Conservation (phyloP, 805 yeast species). For the Wickerhamomyces sydowiorum region DNA sequence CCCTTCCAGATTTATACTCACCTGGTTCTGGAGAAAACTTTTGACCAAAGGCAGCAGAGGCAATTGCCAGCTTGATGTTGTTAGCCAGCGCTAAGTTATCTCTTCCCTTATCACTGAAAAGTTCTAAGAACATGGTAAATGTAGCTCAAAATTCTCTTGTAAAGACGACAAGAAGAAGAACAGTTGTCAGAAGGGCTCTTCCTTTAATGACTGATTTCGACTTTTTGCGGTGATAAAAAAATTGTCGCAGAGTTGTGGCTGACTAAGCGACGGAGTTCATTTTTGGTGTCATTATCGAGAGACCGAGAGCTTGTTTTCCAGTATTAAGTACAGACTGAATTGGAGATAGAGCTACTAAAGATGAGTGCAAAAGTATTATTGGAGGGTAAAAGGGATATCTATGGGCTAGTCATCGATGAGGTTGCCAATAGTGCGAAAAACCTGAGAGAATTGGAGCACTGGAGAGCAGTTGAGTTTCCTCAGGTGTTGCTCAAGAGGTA, state of each 20-base stretch:
- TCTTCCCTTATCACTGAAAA: conserved; percentile 18
- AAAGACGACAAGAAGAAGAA: too few relatives aligned
- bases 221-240: too few relatives aligned
- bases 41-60: conserved; percentile 14
- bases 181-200: too few relatives aligned
- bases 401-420: conserved; percentile 5
- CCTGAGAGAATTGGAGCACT: conserved; percentile 13
- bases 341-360: neutral
- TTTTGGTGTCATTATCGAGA: neutral
- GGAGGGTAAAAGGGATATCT: conserved; percentile 3
- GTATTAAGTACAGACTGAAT: too few relatives aligned
- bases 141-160: neutral
- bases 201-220: too few relatives aligned
- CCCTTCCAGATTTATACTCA: conserved; percentile 4
- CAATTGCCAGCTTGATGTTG: conserved; percentile 24
- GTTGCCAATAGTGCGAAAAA: conserved; percentile 3
- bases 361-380: conserved; percentile 3
- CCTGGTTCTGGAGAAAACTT: conserved; percentile 21
- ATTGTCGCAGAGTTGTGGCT: neutral
- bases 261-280: neutral
- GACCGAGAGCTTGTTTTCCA: too few relatives aligned
- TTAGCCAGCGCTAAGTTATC: conserved; percentile 16
- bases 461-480: conserved; percentile 12
- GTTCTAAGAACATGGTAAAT: conserved; percentile 12
- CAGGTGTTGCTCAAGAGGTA: conserved; percentile 4